Conservation (phyloP, 73 alveolate genomes). For the Blepharisma stoltei region DNA sequence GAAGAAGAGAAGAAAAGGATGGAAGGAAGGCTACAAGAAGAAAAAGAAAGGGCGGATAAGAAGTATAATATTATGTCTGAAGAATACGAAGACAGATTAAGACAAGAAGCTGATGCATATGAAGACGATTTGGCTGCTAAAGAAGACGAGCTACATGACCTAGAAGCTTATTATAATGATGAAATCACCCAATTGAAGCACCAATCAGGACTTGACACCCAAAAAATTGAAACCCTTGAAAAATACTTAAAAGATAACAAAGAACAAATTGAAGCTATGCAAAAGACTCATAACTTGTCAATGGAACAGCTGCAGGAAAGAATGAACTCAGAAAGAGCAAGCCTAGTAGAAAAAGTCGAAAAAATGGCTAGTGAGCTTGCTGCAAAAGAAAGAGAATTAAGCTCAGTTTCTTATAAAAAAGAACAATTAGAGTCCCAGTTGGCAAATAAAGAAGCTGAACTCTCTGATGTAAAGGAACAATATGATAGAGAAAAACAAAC, state of each 20-base stretch:
- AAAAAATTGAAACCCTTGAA: slow-evolving; percentile 21
- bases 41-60: slow-evolving; percentile 38
- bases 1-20: slow-evolving; percentile 74
- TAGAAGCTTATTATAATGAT: not conserved
- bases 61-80: slow-evolving; percentile 33
- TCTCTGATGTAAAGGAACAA: slow-evolving; percentile 79
- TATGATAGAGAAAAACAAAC: slow-evolving; percentile 52
- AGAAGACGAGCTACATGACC: not conserved
- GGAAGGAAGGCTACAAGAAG: slow-evolving; percentile 68
- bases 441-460: slow-evolving; percentile 88
- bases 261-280: slow-evolving; percentile 23
- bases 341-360: slow-evolving; percentile 59
- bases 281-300: slow-evolving; percentile 5
- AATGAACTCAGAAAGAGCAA: slow-evolving; percentile 47
- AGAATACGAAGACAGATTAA: slow-evolving; percentile 51
- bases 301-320: slow-evolving; percentile 18
- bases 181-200: slow-evolving; percentile 3
- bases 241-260: slow-evolving; percentile 15
- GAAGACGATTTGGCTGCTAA: slow-evolving; percentile 39
- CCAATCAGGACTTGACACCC: slow-evolving; percentile 20
- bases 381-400: slow-evolving; percentile 59
- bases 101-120: slow-evolving; percentile 36
- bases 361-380: slow-evolving; percentile 51
- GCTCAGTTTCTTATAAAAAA: slow-evolving; percentile 62
- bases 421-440: slow-evolving; percentile 63